These are phyloP conservation scores for Crucihimalaya himalaica DNA, from an alignment of 345 rosid species.

Conservation along the genomic window DNA sequence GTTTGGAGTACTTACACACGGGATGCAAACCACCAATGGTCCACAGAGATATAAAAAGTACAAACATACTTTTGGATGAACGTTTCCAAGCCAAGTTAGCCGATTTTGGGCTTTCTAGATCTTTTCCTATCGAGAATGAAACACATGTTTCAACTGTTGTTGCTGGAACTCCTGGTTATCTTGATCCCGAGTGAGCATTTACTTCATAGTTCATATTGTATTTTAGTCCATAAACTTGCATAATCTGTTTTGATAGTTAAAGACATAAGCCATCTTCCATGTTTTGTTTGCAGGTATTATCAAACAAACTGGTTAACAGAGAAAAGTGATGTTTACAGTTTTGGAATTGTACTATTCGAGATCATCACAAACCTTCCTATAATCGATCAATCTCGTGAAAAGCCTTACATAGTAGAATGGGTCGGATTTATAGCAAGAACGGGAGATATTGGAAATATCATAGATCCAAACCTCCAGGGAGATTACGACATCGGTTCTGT, in stretches of 20 bases:
- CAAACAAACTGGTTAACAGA: slow-evolving; percentile 2
- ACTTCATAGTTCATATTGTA: neutral
- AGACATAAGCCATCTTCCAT: neutral
- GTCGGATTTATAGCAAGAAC: neutral
- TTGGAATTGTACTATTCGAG: slow-evolving; percentile 22
- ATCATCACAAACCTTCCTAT: neutral
- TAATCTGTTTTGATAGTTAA: neutral
- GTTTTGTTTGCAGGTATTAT: neutral
- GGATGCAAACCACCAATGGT: neutral
- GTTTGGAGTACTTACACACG: neutral
- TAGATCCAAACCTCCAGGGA: slow-evolving; percentile 8
- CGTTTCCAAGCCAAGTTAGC: neutral
- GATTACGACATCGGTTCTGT: slow-evolving; percentile 7
- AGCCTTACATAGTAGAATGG: slow-evolving; percentile 17
- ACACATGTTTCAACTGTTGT: neutral
- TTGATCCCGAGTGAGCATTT: neutral
- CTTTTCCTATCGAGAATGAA: neutral
- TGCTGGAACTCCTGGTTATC: neutral
- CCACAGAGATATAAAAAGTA: neutral
- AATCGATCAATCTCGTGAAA: neutral
- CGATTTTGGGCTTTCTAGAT: neutral
- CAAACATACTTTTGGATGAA: neutral
- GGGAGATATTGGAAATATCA: slow-evolving; percentile 3
- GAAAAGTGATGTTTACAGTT: slow-evolving; percentile 19
- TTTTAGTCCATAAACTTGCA: neutral